Percentiles rank a stretch among this genome's conserved stretches.
These are phyloP conservation scores for Tolypocladium pustulatum DNA, from an alignment of 2,329 filamentous ascomycete genomes.

Conservation along the genomic window DNA sequence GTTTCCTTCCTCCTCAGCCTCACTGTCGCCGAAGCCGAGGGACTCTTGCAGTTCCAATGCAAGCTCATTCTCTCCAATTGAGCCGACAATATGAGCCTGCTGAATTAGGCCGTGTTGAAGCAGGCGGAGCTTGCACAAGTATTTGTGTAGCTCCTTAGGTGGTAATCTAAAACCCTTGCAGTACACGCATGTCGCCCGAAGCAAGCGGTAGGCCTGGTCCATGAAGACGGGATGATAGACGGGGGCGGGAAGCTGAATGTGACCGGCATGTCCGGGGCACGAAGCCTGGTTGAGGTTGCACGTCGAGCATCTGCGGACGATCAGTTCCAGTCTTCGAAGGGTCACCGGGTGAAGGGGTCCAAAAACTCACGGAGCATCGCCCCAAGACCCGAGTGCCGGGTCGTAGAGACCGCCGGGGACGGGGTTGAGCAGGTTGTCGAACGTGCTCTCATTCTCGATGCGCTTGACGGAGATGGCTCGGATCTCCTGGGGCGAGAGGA, in stretches of 20 bases:
- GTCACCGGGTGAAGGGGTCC: background rate
- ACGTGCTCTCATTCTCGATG: slow-evolving; percentile 89
- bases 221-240: slow-evolving; percentile 97
- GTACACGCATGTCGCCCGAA: slow-evolving; percentile 82
- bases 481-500: slow-evolving; percentile 75
- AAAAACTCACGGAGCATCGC: slow-evolving; percentile 59
- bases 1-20: slow-evolving; percentile 55
- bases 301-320: slow-evolving; percentile 63
- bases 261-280: slow-evolving; percentile 88
- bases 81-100: slow-evolving; percentile 51
- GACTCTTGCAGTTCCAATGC: slow-evolving; percentile 21
- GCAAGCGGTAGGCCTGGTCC: slow-evolving; percentile 76
- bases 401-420: slow-evolving; percentile 89
- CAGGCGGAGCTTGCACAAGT: slow-evolving; percentile 73
- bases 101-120: slow-evolving; percentile 74
- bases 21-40: slow-evolving; percentile 38
- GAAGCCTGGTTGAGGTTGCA: slow-evolving; percentile 73
- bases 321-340: slow-evolving; percentile 4
- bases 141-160: slow-evolving; percentile 66
- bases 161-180: slow-evolving; percentile 78
- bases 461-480: slow-evolving; percentile 82
- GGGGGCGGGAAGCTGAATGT: slow-evolving; percentile 86
- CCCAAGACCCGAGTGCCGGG: slow-evolving; percentile 80
- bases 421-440: slow-evolving; percentile 83
- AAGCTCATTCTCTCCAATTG: slow-evolving; percentile 33